These are phyloP conservation scores for Chalaropsis thielavioides DNA, from an alignment of 2,329 filamentous ascomycete species.

Conservation along the genomic window DNA sequence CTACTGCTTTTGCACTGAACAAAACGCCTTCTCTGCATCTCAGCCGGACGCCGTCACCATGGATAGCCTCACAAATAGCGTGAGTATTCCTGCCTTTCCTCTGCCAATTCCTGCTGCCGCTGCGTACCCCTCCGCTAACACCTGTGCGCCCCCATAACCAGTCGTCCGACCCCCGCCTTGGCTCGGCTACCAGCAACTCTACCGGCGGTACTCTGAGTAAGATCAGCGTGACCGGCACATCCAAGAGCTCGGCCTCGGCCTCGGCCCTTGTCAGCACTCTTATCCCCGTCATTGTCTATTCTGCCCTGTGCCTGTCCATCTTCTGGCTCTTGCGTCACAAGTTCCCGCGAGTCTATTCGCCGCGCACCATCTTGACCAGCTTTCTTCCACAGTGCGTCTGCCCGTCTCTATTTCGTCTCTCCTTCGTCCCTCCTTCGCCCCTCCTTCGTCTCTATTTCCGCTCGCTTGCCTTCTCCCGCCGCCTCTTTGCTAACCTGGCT, in stretches of 20 bases:
- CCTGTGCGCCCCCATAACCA: background rate
- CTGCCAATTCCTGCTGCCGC: too few relatives aligned
- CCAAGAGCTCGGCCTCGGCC: conserved; percentile 30
- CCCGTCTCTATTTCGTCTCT: background rate
- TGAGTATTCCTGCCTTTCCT: background rate
- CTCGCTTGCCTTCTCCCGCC: too few relatives aligned
- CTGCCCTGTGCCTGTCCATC: conserved; percentile 34
- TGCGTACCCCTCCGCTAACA: background rate
- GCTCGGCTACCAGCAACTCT: conserved; percentile 30
- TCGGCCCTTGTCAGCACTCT: conserved; percentile 36
- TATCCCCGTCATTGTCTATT: conserved; percentile 36
- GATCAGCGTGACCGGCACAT: conserved; percentile 21
- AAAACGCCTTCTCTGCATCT: background rate
- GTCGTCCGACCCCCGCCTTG: conserved; percentile 29
- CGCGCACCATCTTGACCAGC: conserved; percentile 37
- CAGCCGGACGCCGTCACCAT: background rate
- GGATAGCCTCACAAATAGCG: conserved; percentile 9
- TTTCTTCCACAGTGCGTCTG: conserved; percentile 35
- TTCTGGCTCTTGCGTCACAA: conserved; percentile 37
- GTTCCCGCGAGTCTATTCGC: conserved; percentile 40
- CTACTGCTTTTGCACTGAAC: background rate
- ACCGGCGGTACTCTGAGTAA: conserved; percentile 28
- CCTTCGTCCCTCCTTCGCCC: background rate
- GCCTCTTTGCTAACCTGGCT: conserved; percentile 19
- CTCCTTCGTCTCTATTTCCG: background rate